Base-by-base conservation (phyloP, 2,329 filamentous ascomycete genomes). In the Sordariomycetes sp. region DNA sequence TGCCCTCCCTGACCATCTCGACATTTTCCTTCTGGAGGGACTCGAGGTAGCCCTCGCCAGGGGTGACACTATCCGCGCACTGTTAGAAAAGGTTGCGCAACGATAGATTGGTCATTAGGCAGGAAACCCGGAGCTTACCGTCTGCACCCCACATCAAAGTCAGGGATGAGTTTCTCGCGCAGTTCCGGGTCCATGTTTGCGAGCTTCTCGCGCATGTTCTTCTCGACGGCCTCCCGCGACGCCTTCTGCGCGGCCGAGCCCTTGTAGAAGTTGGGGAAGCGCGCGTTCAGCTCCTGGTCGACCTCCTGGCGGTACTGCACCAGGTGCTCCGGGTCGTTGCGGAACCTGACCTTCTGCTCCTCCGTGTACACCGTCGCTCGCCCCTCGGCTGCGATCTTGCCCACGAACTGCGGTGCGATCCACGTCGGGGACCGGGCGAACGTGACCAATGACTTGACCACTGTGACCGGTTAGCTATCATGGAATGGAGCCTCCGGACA, bases 171-270 rank as follows among this genome's bases (percentile, higher is more conserved):
- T 35, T 54, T 50, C 51, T 59, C 57, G 14, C 34, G 14, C 3
- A 59, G 57, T 24, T 18, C 53, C 6, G 57, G 57, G n/a, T 59
- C 59, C 18, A 59, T 60, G 22, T 35, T 32, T 25, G 60, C 72
- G 48, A 76, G 71, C 53, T 73, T 66, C 22, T 70, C 65, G 58
- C 70, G 59, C 71, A 77, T 76, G 65, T 76, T 72, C n/a, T 72
- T 67, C 6, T 65, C 72, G 61, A 76, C 74, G 18, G 67, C 60
- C 62, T 73, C 66, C 25, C 71, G 67, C 62, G 72, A 71, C 54
- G 63, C 61, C n/a, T 76, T 64, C 24, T 68, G 72, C 60, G 72
- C 68, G 40, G 69, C 69, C 2, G 73, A 74, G 46, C 69, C 72
- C 57, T 73, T 68, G 46, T 71, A 66, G 60, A 72, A 76, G 65